These are phyloP conservation scores for Candida parachauliodes DNA, from an alignment of 805 yeast species.

Conservation along the genomic window DNA sequence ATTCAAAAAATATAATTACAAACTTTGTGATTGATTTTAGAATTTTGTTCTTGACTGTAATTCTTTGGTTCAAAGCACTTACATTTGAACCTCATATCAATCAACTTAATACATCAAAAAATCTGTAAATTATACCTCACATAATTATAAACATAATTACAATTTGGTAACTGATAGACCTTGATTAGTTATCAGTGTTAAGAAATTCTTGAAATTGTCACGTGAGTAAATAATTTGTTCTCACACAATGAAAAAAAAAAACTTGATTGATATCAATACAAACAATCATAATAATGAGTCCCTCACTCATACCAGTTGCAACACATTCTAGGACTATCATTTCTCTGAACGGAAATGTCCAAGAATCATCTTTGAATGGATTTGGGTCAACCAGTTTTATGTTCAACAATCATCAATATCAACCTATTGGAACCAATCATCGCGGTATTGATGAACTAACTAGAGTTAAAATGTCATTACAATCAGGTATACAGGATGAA, in stretches of 20 bases:
- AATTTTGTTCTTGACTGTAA: no score
- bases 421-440: conserved; percentile 25
- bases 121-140: no score
- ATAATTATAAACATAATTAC: no score
- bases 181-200: no score
- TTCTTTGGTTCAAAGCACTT: no score
- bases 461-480: conserved; percentile 68
- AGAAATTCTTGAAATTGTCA: no score
- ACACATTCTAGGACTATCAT: conserved; percentile 9
- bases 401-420: conserved; percentile 3
- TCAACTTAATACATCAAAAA: no score
- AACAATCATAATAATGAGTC: conserved; percentile 2
- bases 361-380: conserved; percentile 3
- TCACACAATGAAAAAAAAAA: conserved; percentile 2
- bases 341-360: conserved; percentile 5
- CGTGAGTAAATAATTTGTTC: background rate
- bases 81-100: no score
- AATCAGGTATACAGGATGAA: conserved; percentile 62
- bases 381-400: background rate
- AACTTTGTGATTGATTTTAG: no score
- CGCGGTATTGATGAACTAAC: conserved; percentile 62
- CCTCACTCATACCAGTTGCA: conserved; percentile 8
- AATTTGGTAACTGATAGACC: no score
- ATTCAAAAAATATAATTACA: no score
- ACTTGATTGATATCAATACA: background rate